Percentiles rank a stretch among this genome's conserved stretches.
These are phyloP conservation scores for Pseudocohnilembus persalinus DNA, from an alignment of 169 alveolate genomes.

Conservation along the genomic window DNA sequence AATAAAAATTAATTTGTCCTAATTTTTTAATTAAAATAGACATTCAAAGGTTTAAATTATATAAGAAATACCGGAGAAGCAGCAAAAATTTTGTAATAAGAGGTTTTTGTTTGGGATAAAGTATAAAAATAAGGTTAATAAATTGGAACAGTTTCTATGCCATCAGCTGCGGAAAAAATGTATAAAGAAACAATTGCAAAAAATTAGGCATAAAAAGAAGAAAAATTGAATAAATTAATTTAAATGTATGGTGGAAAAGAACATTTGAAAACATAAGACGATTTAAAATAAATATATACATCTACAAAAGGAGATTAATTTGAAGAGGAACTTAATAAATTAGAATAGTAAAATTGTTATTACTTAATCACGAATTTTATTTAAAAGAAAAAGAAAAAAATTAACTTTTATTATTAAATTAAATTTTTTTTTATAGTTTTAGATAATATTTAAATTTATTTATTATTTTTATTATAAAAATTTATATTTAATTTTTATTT, in stretches of 20 bases:
- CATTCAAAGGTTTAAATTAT: conserved; percentile 53
- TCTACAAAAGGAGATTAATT: conserved; percentile 37
- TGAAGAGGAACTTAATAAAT: no score
- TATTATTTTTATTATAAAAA: no score
- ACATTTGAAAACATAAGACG: conserved; percentile 52
- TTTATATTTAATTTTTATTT: no score
- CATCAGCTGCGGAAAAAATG: conserved; percentile 66
- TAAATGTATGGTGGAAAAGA: conserved; percentile 74
- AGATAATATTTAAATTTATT: no score
- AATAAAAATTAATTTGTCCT: not conserved
- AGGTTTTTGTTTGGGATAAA: conserved; percentile 54
- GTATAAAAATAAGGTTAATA: conserved; percentile 50
- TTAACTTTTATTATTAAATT: no score
- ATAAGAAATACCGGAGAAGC: conserved; percentile 57
- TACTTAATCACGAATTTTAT: no score
- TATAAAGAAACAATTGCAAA: conserved; percentile 48
- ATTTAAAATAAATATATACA: conserved; percentile 46
- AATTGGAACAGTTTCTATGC: conserved; percentile 66
- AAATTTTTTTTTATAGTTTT: no score
- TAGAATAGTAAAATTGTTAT: no score
- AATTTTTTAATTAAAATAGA: conserved; percentile 1
- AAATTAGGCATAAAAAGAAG: conserved; percentile 50
- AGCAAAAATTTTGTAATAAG: conserved; percentile 45
- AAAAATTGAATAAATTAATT: conserved; percentile 54
- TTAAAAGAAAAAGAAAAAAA: no score